These are phyloP conservation scores for Spergularia azorica DNA, from an alignment of 179 eudicot genomes.

Conservation along the genomic window DNA sequence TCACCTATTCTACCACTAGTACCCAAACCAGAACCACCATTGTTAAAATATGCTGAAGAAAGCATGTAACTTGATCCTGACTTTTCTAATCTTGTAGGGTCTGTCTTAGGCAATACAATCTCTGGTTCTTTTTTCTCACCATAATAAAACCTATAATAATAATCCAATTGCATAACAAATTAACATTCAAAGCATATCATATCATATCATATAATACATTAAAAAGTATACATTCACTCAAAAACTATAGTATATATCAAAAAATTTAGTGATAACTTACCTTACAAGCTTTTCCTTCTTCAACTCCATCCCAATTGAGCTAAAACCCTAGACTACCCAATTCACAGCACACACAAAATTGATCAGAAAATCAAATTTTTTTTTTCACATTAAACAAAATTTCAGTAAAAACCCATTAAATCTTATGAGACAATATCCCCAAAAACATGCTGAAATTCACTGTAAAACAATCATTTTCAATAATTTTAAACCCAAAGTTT, in stretches of 20 bases:
- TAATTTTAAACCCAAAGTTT: background rate
- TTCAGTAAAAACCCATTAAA: slow-evolving; percentile 15
- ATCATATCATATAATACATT: background rate
- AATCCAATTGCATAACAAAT: background rate
- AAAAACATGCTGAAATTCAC: slow-evolving; percentile 7
- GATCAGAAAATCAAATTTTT: background rate
- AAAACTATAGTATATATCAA: too few relatives aligned
- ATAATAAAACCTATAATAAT: slow-evolving; percentile 61
- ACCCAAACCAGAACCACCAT: slow-evolving; percentile 32
- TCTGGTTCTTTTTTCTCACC: slow-evolving; percentile 58
- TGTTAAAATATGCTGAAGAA: slow-evolving; percentile 39
- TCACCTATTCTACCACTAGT: slow-evolving; percentile 48
- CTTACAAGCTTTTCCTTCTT: slow-evolving; percentile 69
- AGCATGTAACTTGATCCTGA: slow-evolving; percentile 56
- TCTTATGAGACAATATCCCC: too few relatives aligned
- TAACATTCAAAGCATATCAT: slow-evolving; percentile 9
- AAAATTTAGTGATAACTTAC: slow-evolving; percentile 31
- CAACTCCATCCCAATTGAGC: slow-evolving; percentile 54
- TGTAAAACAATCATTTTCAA: background rate
- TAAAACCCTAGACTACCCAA: slow-evolving; percentile 32
- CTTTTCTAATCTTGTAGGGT: slow-evolving; percentile 48
- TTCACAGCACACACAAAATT: slow-evolving; percentile 19
- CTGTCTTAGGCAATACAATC: slow-evolving; percentile 50
- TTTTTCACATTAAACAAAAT: background rate
- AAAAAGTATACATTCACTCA: background rate